Evolutionary conservation across 352 stramenopile genomes (phyloP), one percentile per base, ranked within the genome.

Genomic region (Phytophthora agathidicida): DNA sequence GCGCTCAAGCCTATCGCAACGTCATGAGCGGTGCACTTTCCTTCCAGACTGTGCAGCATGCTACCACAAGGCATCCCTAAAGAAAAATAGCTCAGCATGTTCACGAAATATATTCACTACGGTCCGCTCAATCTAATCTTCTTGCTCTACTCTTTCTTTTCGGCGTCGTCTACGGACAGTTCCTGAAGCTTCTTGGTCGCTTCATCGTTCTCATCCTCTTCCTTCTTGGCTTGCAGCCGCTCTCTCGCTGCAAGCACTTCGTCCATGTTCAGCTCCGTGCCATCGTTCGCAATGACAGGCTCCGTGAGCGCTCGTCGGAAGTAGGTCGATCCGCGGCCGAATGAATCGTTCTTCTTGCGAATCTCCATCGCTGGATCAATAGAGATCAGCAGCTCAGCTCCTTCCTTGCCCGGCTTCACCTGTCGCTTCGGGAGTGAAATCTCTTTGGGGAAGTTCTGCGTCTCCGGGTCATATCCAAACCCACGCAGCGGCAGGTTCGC

Each of bases 401-500:
- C 71, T 4, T 68, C 46, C 56, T 83, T 88, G 26, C 80, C 83
- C 0, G 79, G 83, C 58, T 93, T 93, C 7, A 96, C 82, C 61
- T 96, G 85, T 13, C 85, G 80, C n/a, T 82, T 83, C 1, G 87
- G 87, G 13, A 96, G 58, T 16, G 46, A 65, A 44, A 96, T 90
- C 26, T 86, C 41, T 4, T 81, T 56, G 0, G 87, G 87, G 43
- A 96, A 96, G 20, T 84, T 68, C 37, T 96, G 87, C 20, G 81
- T 94, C 45, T 69, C 77, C 1, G 87, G 75, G 55, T 96, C 85
- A 52, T 96, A 96, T n/a, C 87, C 87, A 62, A 96, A 96, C 28
- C 86, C 83, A 23, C 82, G 77, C 50, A 96, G 52, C n/a, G 79
- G 83, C 36, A 92, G 48, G 30, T 89, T 88, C 9, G 87, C 87